These are phyloP conservation scores for Globisporangium okanoganense DNA, from an alignment of 352 stramenopile species.

Conservation along the genomic window DNA sequence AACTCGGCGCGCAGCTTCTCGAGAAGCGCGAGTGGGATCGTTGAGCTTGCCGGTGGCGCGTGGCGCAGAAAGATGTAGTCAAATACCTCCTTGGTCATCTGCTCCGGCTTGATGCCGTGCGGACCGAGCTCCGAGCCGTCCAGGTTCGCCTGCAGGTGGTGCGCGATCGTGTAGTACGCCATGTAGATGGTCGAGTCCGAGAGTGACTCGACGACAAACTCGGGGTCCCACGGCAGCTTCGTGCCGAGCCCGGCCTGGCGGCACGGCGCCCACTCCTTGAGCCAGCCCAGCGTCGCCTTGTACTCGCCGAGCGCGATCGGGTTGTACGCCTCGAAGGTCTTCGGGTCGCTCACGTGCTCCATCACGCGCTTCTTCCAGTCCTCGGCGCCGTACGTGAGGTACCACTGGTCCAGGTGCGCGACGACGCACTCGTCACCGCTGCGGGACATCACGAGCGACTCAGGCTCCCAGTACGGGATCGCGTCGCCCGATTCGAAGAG, in stretches of 20 bases:
- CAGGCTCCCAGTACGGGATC: conserved; percentile 98
- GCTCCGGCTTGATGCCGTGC: conserved; percentile 75
- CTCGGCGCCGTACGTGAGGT: conserved; percentile 98
- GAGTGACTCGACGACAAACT: conserved; percentile 99
- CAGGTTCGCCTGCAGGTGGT: conserved; percentile 96
- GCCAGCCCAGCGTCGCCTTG: conserved; percentile 97
- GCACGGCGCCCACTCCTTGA: conserved; percentile 99
- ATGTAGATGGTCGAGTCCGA: conserved; percentile 99
- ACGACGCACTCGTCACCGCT: conserved; percentile 99
- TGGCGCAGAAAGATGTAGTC: conserved; percentile 98
- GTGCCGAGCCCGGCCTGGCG: conserved; percentile 96
- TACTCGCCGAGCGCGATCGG: conserved; percentile 92
- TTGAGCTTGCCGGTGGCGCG: conserved; percentile 75
- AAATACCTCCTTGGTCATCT: conserved; percentile 96
- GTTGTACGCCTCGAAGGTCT: conserved; percentile 96
- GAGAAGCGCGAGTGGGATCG: conserved; percentile 88
- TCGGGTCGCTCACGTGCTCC: conserved; percentile 91
- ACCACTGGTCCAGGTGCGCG: conserved; percentile 99
- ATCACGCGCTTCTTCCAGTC: conserved; percentile 96
- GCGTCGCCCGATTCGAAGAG: conserved; percentile 93
- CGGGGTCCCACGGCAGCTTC: conserved; percentile 97
- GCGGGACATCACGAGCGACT: conserved; percentile 96
- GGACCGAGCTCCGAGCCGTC: conserved; percentile 91
- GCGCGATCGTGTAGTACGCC: conserved; percentile 99
- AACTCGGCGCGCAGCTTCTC: conserved; percentile 96